A percentile compares a stretch with the other conserved stretches of the same genome.
Evolutionary conservation across 331 rosid genomes (phyloP).

Genomic region (Spiraea crenata): DNA sequence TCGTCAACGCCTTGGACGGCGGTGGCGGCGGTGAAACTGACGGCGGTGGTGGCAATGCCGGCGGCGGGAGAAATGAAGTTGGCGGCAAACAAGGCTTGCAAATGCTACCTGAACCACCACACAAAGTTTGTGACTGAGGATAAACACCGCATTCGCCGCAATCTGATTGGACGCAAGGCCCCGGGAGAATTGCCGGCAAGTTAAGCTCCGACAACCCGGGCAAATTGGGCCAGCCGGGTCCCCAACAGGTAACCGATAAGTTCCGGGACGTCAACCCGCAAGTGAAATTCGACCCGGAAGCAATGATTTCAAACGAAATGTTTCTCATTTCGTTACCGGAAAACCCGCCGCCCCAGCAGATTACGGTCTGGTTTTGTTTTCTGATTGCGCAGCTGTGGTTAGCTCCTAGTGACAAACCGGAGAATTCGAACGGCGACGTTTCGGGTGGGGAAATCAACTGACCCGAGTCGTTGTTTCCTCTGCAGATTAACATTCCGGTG

Average conservation of each 20-base stretch:
- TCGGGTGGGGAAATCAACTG: conserved; percentile 56
- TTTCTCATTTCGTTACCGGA: conserved; percentile 23
- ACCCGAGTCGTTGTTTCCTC: conserved; percentile 62
- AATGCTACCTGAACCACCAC: conserved; percentile 52
- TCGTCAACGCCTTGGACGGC: conserved; percentile 43
- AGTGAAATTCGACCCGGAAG: conserved; percentile 67
- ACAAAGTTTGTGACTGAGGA: conserved; percentile 47
- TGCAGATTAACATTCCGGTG: conserved; percentile 56
- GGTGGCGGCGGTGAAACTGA: conserved; percentile 3
- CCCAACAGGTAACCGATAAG: conserved; percentile 82
- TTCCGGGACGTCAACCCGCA: conserved; percentile 63
- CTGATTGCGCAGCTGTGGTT: conserved; percentile 72
- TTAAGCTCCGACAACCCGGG: conserved; percentile 32
- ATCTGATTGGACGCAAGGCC: conserved; percentile 65
- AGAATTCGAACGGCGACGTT: conserved; percentile 31
- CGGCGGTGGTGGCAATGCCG: not conserved
- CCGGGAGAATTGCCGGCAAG: conserved; percentile 71
- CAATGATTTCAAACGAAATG: conserved; percentile 57
- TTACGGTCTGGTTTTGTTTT: conserved; percentile 47
- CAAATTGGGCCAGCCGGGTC: conserved; percentile 62
- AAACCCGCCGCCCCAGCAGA: conserved; percentile 82
- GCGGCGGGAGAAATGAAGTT: conserved; percentile 4
- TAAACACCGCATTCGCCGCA: conserved; percentile 61
- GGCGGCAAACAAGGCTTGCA: conserved; percentile 51
- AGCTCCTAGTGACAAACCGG: conserved; percentile 65